Percentiles rank a stretch among this genome's conserved stretches.
phyloP scores from a whole-genome alignment of 164 flowering plant genomes.

The Aristolochia contorta region DNA sequence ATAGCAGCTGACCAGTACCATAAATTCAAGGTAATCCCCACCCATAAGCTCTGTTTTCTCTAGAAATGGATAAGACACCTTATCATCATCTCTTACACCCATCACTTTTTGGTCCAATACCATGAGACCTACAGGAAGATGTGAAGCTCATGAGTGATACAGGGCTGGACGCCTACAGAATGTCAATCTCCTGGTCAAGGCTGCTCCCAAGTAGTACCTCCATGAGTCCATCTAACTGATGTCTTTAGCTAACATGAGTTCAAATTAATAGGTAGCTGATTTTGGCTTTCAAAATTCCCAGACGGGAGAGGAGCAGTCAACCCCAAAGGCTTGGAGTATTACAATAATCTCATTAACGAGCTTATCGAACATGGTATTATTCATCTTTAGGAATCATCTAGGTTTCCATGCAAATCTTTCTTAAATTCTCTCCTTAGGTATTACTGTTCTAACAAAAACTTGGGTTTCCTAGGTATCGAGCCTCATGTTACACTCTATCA shows the following conservation, averaged over 20 bases:
- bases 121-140: conserved; percentile 12
- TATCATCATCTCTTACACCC: no score
- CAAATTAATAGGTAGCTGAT: not conserved
- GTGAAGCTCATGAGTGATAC: conserved; percentile 15
- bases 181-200: conserved; percentile 20
- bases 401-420: no score
- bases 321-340: conserved; percentile 12
- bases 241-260: not conserved
- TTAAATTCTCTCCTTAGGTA: no score
- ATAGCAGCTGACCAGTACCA: conserved; percentile 10
- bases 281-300: not conserved
- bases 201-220: conserved; percentile 12
- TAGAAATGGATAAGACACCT: no score
- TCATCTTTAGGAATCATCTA: not conserved
- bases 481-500: conserved; percentile 23
- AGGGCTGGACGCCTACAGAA: conserved; percentile 14
- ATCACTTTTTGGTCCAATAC: no score
- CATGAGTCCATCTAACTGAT: no score
- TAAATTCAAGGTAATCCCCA: conserved; percentile 8
- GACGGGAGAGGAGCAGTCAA: conserved; percentile 16
- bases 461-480: conserved; percentile 13
- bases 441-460: no score
- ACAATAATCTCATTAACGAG: conserved; percentile 16
- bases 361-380: conserved; percentile 6
- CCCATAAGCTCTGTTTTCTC: not conserved